Conservation (phyloP, 257 asterid genomes). For the Salvia hispanica region DNA sequence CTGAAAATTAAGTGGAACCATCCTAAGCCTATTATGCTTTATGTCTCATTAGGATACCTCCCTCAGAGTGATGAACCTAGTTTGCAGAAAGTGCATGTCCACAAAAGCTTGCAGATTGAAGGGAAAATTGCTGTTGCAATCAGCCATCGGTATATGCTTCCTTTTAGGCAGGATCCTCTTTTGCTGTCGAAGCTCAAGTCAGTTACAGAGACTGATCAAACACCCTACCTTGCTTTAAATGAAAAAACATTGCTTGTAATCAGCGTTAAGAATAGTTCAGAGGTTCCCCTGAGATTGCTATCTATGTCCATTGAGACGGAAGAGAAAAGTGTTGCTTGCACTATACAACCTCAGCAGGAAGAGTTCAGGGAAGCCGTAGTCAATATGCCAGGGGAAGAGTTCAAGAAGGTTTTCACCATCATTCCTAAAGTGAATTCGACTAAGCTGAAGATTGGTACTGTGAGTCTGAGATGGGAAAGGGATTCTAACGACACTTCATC, state of each 20-base stretch:
- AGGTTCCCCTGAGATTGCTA: slow-evolving; percentile 70
- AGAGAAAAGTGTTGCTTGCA: slow-evolving; percentile 45
- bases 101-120: slow-evolving; percentile 94
- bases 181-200: slow-evolving; percentile 70
- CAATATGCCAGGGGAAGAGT: slow-evolving; percentile 89
- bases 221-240: slow-evolving; percentile 64
- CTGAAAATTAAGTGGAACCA: slow-evolving; percentile 95
- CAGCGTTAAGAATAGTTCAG: slow-evolving; percentile 80
- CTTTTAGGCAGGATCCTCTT: slow-evolving; percentile 80
- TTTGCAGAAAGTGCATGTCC: slow-evolving; percentile 84
- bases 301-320: slow-evolving; percentile 72
- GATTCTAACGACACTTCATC: slow-evolving; percentile 35
- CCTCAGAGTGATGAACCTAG: slow-evolving; percentile 60
- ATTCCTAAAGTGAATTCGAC: slow-evolving; percentile 52
- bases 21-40: slow-evolving; percentile 94
- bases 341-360: slow-evolving; percentile 53
- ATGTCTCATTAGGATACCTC: slow-evolving; percentile 82
- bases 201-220: slow-evolving; percentile 54
- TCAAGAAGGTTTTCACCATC: slow-evolving; percentile 78
- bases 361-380: slow-evolving; percentile 48
- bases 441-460: slow-evolving; percentile 58
- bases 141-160: slow-evolving; percentile 78
- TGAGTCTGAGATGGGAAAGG: slow-evolving; percentile 83
- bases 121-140: slow-evolving; percentile 78
- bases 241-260: slow-evolving; percentile 72